Conservation (phyloP, 2,329 filamentous ascomycete species). For the Septoria linicola region DNA sequence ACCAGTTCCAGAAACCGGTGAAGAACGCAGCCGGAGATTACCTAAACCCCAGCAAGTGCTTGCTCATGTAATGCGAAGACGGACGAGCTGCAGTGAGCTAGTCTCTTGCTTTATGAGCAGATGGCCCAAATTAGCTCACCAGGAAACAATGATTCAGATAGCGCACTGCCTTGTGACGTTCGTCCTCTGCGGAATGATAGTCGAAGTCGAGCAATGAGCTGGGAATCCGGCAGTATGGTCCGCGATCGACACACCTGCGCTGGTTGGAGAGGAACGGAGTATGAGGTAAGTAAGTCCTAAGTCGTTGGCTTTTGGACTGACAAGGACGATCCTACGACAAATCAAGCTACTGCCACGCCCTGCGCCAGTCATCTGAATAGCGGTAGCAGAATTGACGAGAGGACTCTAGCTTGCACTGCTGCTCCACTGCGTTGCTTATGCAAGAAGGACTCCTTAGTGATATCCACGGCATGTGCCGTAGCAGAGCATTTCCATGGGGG, state of each 20-base stretch:
- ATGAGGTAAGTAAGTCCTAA: not conserved
- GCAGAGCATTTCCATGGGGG: not conserved
- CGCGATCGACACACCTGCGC: not conserved
- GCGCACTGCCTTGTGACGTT: not conserved
- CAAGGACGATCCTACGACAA: not conserved
- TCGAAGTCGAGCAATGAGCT: too few species aligned
- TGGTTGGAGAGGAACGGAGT: not conserved
- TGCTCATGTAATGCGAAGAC: constrained; percentile 4
- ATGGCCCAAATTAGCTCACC: too few species aligned
- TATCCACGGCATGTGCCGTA: too few species aligned
- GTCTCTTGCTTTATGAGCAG: not conserved
- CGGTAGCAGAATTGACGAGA: not conserved
- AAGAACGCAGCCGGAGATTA: not conserved
- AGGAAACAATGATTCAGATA: not conserved
- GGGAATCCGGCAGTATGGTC: too few species aligned
- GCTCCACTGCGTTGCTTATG: not conserved
- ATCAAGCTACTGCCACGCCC: constrained; percentile 1
- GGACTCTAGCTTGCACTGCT: not conserved
- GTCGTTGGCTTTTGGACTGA: not conserved
- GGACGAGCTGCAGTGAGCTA: not conserved
- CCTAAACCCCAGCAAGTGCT: constrained; percentile 2
- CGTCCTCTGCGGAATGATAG: too few species aligned
- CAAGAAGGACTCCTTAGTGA: too few species aligned
- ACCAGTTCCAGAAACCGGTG: constrained; percentile 1
- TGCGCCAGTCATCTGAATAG: not conserved